Base-by-base conservation (phyloP, 164 flowering plant species). In the Nelumbo lutea region DNA sequence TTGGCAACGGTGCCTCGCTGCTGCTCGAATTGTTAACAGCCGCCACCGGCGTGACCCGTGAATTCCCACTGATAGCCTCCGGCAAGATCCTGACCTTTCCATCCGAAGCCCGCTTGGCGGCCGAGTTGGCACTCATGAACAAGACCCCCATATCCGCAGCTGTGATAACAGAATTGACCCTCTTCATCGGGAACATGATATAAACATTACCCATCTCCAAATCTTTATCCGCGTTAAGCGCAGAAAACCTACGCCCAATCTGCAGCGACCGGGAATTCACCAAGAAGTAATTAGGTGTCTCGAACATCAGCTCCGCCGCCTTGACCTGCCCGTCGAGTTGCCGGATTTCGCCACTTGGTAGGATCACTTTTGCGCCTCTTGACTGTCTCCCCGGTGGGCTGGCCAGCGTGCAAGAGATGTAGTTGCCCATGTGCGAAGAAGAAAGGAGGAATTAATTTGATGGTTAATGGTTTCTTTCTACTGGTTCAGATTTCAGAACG, bases 241-340 rank as follows among this genome's bases (percentile, higher is more conserved):
- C 82, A 0, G 82, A 77, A 47, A 92, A 87, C 53, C 94, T 71
- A 15, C 84, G 64, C 0, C 98, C 96, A 0, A 83, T 69, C 0
- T 78, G 84, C 38, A 92, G 71, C 0, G 94, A 81, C 15, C n/a
- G 46, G 0, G 93, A 59, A 67, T 88, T 78, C 1, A 82, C 90
- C 42, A 92, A 45, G 72, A 92, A 92, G 75, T 73, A 80, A 61
- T 81, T 86, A 0, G 96, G 96, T 0, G 62, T 68, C 71, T 90
- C 96, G 11, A 90, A 59, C 96, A 90, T 90, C 56, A 88, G 82
- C 81, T 90, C 96, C 0, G 96, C 96, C 0, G 90, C 93, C 46
- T 78, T 88, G 61, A 62, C 65, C 9, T 82, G 80, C 14, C 68
- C 71, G 2, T 69, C 42, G 64, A 87, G 56, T n/a, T 60, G 72